A percentile compares a stretch with the other conserved stretches of the same genome.
Conservation (phyloP, 345 rosid genomes). For the Turnera subulata region DNA sequence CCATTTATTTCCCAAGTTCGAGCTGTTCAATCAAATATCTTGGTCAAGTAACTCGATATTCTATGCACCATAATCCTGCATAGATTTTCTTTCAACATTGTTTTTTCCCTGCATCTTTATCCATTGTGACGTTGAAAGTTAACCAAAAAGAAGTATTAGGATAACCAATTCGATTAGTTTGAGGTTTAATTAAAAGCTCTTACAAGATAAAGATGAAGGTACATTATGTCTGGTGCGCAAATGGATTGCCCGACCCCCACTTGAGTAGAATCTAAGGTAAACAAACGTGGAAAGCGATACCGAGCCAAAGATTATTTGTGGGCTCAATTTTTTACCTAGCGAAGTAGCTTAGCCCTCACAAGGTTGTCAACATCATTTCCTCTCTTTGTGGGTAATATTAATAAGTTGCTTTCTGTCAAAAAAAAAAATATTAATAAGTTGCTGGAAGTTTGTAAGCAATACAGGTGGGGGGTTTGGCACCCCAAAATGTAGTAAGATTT, state of each 20-base stretch:
- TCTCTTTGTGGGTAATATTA: neutral
- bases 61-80: no score
- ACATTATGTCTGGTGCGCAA: neutral
- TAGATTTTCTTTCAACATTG: no score
- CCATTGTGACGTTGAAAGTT: neutral
- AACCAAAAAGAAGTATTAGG: neutral
- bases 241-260: neutral
- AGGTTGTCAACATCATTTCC: no score
- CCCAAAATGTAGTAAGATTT: no score
- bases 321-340: neutral
- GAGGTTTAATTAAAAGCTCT: slow-evolving; percentile 22
- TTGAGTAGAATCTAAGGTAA: slow-evolving; percentile 32
- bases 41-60: no score
- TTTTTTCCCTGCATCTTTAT: neutral
- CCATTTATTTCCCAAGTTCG: no score
- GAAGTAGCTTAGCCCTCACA: no score
- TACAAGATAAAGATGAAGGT: neutral
- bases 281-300: slow-evolving; percentile 20
- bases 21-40: no score
- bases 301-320: slow-evolving; percentile 7
- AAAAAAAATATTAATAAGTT: no score
- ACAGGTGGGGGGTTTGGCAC: no score
- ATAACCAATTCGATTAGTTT: slow-evolving; percentile 11
- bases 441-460: neutral
- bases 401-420: no score